Percentiles rank a stretch among this genome's conserved stretches.
These are phyloP conservation scores for Nakaseomyces nivariensis DNA, from an alignment of 1,139 yeast genomes.

Conservation along the genomic window DNA sequence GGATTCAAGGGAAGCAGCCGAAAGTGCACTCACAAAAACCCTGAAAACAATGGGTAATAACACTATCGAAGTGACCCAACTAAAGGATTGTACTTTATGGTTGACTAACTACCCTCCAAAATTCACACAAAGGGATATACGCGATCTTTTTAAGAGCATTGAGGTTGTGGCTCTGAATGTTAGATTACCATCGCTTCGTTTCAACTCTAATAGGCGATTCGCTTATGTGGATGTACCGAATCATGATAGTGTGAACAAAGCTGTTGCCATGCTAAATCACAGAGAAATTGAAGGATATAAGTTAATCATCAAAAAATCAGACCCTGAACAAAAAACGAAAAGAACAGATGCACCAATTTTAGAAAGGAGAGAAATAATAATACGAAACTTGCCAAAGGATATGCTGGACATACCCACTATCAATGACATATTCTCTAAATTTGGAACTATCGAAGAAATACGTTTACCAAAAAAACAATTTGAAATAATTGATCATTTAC, in stretches of 20 bases:
- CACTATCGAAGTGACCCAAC: slow-evolving; percentile 36
- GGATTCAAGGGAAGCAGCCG: slow-evolving; percentile 37
- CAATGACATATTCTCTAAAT: slow-evolving; percentile 31
- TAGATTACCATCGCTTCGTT: slow-evolving; percentile 58
- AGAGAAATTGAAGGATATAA: slow-evolving; percentile 26
- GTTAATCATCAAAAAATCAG: slow-evolving; percentile 51
- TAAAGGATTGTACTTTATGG: slow-evolving; percentile 30
- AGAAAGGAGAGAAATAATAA: slow-evolving; percentile 46
- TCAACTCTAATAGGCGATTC: slow-evolving; percentile 52
- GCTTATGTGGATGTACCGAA: slow-evolving; percentile 57
- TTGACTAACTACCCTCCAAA: slow-evolving; percentile 62
- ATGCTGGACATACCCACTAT: slow-evolving; percentile 28
- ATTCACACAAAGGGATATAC: slow-evolving; percentile 36
- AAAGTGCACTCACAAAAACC: slow-evolving; percentile 53
- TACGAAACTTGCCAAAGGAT: slow-evolving; percentile 39
- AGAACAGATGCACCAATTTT: slow-evolving; percentile 36
- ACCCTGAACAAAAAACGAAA: slow-evolving; percentile 36
- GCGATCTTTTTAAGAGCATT: slow-evolving; percentile 34
- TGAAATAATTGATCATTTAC: slow-evolving; percentile 18
- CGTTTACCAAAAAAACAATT: slow-evolving; percentile 34
- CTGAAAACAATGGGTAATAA: slow-evolving; percentile 38
- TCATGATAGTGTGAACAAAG: slow-evolving; percentile 37
- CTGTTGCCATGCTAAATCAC: slow-evolving; percentile 39
- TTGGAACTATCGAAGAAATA: slow-evolving; percentile 42
- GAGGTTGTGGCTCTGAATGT: slow-evolving; percentile 43